Conservation (phyloP, 2,329 filamentous ascomycete species). For the Claviceps arundinis region DNA sequence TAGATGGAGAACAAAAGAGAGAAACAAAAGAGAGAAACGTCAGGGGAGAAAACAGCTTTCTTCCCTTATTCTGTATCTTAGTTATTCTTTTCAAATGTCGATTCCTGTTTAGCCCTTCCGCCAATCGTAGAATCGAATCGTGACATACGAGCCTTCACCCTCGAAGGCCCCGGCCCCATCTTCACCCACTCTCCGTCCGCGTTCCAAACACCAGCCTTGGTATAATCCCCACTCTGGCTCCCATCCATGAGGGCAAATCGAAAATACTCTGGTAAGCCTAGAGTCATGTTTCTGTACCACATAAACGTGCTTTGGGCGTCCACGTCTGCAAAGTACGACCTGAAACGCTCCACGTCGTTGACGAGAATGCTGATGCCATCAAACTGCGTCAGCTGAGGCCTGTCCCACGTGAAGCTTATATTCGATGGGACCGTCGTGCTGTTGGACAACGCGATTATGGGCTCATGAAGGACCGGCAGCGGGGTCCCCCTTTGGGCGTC, state of each 20-base stretch:
- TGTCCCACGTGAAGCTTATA: constrained; percentile 48
- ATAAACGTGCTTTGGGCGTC: constrained; percentile 34
- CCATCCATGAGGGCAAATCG: constrained; percentile 63
- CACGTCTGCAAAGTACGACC: constrained; percentile 53
- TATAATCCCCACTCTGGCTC: constrained; percentile 53
- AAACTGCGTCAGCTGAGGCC: constrained; percentile 34
- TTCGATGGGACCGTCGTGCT: constrained; percentile 37
- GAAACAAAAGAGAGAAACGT: too few species aligned
- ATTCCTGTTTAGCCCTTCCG: too few species aligned
- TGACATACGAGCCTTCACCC: constrained; percentile 18
- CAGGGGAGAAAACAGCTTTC: too few species aligned
- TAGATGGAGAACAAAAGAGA: too few species aligned
- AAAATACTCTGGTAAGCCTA: constrained; percentile 55
- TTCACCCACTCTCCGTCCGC: constrained; percentile 49
- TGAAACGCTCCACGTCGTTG: constrained; percentile 72
- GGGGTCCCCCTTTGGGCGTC: constrained; percentile 50
- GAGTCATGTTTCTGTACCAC: constrained; percentile 39
- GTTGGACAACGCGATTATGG: constrained; percentile 30
- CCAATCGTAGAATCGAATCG: too few species aligned
- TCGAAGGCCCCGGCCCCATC: constrained; percentile 50
- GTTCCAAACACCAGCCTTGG: constrained; percentile 60
- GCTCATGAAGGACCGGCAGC: constrained; percentile 40
- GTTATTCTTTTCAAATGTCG: too few species aligned
- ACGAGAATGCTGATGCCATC: constrained; percentile 71
- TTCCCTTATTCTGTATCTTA: too few species aligned